Evolutionary conservation across 176 grass and related monocot species (phyloP).

Genomic region (Ampelocalamus luodianensis): DNA sequence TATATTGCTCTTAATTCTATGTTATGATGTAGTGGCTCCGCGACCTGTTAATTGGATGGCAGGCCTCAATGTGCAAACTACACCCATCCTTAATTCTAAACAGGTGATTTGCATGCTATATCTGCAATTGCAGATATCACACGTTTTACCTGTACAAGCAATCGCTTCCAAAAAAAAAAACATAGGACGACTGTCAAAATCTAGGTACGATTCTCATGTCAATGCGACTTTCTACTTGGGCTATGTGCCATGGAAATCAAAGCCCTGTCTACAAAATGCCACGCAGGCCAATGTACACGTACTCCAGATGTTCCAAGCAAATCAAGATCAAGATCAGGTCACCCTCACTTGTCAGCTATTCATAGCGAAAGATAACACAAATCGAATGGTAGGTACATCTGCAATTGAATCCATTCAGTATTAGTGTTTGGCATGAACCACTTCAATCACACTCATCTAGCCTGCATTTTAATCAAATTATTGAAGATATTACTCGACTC

Average conservation of each 20-base stretch:
- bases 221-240: neutral
- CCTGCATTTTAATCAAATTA: neutral
- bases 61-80: too few relatives aligned
- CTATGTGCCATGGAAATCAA: neutral
- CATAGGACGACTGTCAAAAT: neutral
- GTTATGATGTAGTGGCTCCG: too few relatives aligned
- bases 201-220: neutral
- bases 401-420: neutral
- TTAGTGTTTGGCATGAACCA: neutral
- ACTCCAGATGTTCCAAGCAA: neutral
- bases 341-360: neutral
- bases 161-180: neutral
- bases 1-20: too few relatives aligned
- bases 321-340: slow-evolving; percentile 39
- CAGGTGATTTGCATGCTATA: neutral
- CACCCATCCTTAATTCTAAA: too few relatives aligned
- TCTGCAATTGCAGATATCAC: neutral
- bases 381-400: neutral
- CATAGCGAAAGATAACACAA: neutral
- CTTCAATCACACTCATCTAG: neutral
- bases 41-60: too few relatives aligned
- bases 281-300: neutral
- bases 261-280: neutral
- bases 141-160: neutral
- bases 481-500: neutral